These are phyloP conservation scores for Dichotomopilus funicola DNA, from an alignment of 2,329 filamentous ascomycete species.

Conservation along the genomic window DNA sequence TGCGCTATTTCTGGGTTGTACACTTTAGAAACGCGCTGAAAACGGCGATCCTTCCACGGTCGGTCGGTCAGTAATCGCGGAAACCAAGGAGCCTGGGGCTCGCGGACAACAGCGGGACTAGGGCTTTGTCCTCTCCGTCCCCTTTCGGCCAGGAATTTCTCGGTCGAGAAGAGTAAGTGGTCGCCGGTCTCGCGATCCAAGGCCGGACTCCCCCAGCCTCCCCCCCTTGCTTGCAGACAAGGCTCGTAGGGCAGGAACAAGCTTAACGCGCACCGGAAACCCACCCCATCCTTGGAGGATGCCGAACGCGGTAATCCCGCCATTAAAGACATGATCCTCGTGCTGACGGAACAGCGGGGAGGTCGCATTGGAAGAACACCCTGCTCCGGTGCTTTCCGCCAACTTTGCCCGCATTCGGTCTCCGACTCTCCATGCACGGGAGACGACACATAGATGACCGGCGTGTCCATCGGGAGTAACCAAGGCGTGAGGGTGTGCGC, in stretches of 20 bases:
- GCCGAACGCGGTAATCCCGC: neutral
- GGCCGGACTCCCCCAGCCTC: neutral
- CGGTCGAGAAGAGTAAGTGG: too few species aligned
- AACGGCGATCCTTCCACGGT: too few species aligned
- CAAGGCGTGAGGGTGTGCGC: too few species aligned
- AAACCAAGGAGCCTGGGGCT: too few species aligned
- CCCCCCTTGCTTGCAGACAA: constrained; percentile 5
- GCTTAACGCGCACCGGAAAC: constrained; percentile 1
- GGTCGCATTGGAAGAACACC: neutral
- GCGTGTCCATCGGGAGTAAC: constrained; percentile 13
- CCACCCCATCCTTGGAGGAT: neutral
- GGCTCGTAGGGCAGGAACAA: constrained; percentile 6
- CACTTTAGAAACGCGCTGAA: too few species aligned
- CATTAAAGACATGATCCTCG: neutral
- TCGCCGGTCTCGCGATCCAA: too few species aligned
- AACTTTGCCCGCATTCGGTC: neutral
- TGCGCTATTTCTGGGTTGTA: too few species aligned
- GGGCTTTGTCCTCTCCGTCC: too few species aligned
- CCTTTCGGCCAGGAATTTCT: too few species aligned
- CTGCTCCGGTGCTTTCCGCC: too few species aligned
- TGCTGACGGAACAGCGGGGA: neutral
- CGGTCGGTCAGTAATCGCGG: too few species aligned
- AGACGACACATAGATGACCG: neutral
- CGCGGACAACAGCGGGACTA: too few species aligned
- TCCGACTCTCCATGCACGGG: neutral